A percentile compares a stretch with the other conserved stretches of the same genome.
Conservation (phyloP, 2,329 filamentous ascomycete genomes). For the Pseudodiploospora longispora region DNA sequence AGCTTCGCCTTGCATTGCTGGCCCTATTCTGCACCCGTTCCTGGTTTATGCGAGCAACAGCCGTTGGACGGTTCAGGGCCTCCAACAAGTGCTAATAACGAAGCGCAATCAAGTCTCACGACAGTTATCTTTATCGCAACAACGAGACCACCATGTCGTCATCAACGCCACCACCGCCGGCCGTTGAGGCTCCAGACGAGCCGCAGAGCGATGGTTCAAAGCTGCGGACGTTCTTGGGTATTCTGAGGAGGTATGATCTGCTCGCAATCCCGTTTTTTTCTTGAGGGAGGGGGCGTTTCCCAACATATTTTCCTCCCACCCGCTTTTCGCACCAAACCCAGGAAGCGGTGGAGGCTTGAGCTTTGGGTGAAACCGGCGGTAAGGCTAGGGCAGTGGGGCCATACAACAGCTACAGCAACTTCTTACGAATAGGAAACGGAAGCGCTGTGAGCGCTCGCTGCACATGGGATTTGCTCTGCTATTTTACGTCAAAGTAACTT, state of each 20-base stretch:
- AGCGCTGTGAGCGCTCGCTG: no score
- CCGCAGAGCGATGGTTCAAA: conserved; percentile 72
- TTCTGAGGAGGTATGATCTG: conserved; percentile 69
- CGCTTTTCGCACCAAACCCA: background rate
- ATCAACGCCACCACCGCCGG: conserved; percentile 24
- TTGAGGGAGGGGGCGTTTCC: background rate
- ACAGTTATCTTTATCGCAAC: background rate
- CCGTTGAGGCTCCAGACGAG: conserved; percentile 33
- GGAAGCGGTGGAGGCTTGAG: background rate
- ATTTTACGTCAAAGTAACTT: no score
- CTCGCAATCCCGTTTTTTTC: background rate
- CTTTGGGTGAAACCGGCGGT: conserved; percentile 6
- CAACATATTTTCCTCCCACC: background rate
- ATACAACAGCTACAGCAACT: background rate
- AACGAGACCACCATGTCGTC: conserved; percentile 25
- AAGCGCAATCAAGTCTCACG: background rate
- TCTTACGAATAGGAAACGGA: no score
- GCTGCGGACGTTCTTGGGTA: conserved; percentile 78
- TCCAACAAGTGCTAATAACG: no score
- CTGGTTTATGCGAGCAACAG: no score
- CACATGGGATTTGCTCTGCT: no score
- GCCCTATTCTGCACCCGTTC: no score
- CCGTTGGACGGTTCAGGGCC: no score
- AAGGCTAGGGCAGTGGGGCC: conserved; percentile 8
- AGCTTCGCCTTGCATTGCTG: no score